Evolutionary conservation across 139 green algal genomes (phyloP).

Genomic region (Mesotaenium endlicherianum): DNA sequence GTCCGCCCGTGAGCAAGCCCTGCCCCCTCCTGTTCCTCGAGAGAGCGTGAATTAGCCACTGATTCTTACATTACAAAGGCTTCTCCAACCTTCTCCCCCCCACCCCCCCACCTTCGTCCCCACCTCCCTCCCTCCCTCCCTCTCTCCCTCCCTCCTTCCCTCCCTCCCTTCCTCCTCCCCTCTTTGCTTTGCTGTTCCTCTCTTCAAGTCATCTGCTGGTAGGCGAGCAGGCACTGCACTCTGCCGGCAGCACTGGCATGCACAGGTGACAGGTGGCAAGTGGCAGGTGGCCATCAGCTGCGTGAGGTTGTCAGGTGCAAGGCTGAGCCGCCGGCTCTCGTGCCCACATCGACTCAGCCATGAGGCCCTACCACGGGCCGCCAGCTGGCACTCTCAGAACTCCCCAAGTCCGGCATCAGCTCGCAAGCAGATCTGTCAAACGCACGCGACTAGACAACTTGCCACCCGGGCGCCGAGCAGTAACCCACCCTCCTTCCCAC

Average conservation of each 20-base stretch:
- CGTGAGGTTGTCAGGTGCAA: background rate
- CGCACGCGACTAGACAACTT: too few relatives aligned
- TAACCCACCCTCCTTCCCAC: too few relatives aligned
- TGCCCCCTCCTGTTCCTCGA: background rate
- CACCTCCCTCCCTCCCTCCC: background rate
- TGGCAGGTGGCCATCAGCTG: background rate
- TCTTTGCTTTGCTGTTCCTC: background rate
- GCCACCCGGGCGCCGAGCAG: too few relatives aligned
- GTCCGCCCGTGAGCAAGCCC: background rate
- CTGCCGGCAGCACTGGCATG: background rate
- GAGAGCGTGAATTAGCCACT: too few relatives aligned
- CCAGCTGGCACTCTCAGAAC: too few relatives aligned
- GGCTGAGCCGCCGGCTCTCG: background rate
- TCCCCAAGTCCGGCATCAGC: too few relatives aligned
- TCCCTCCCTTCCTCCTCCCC: background rate
- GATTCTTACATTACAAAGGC: too few relatives aligned
- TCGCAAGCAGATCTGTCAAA: too few relatives aligned
- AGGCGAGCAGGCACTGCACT: background rate
- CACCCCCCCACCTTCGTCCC: background rate
- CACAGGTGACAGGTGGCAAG: background rate
- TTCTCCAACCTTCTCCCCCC: background rate
- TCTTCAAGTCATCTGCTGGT: background rate
- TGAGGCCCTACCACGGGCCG: too few relatives aligned
- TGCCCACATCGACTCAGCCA: background rate
- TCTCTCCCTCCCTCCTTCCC: background rate